Evolutionary conservation across 1,284 basidiomycete species (phyloP), one percentile per base, ranked within the genome.

Genomic region (Ustilago curta): DNA sequence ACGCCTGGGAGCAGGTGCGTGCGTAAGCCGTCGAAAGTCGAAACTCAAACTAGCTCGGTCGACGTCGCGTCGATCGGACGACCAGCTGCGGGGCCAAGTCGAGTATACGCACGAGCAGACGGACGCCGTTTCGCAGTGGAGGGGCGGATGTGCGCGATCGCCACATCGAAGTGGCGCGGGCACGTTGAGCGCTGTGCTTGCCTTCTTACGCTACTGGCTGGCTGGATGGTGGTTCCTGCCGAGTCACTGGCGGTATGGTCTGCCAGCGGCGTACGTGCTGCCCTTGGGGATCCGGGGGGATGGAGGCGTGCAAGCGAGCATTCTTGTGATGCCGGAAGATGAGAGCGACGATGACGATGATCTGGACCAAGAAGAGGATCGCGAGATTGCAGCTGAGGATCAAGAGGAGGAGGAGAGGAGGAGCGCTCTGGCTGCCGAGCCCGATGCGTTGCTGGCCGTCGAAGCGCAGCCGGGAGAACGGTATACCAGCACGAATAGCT

Each of bases 251-350:
- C 50, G 73, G 23, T 66, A 76, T 47, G 70, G 66, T 16, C 49
- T 78, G 7, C 78, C 69, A 0, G 76, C 67, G 0, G 76, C 70
- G 2, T 81, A 79, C 35, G 72, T 81, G 29, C 43, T 78, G 31
- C 79, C 78, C 9, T 49, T 81, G n/a, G 77, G 79, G 5, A 79
- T 81, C 27, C 44, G 78, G 4, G 71, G 69, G 7, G 78, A 81
- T 51, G 79, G 78, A 25, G 76, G 79, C 12, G 76, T 81, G 31
- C 59, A 76, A 12, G 72, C 79, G 21, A 78, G 78, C 23, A 71
- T 81, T 43, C 58, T 81, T 18, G 53, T 81, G 19, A 57, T 76
- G 54, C 72, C 76, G 2, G 75, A 76, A 25, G 68, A 68, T 18
- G 75, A 80, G 49, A 68, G 61, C 37, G 79, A 79, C 12, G 68